These are phyloP conservation scores for Stemphylium lycopersici DNA, from an alignment of 2,329 filamentous ascomycete species.

Conservation along the genomic window DNA sequence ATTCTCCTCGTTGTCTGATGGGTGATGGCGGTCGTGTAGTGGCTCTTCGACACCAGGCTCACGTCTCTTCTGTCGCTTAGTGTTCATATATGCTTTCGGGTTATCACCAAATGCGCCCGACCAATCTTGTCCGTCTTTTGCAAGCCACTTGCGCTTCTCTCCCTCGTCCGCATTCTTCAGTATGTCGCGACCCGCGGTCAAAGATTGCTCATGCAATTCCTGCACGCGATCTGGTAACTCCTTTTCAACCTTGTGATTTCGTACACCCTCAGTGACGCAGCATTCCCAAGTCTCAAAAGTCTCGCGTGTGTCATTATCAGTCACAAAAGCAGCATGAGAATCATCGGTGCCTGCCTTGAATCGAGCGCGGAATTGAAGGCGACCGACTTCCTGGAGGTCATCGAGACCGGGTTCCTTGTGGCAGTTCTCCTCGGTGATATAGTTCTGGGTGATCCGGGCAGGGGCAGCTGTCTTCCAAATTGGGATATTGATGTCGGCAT, in stretches of 20 bases:
- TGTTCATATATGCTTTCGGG: slow-evolving; percentile 65
- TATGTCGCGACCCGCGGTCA: slow-evolving; percentile 80
- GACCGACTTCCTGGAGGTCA: slow-evolving; percentile 78
- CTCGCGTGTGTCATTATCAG: slow-evolving; percentile 87
- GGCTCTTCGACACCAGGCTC: slow-evolving; percentile 62
- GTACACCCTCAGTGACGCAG: slow-evolving; percentile 85
- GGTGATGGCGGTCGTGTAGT: slow-evolving; percentile 58
- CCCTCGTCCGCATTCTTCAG: slow-evolving; percentile 74
- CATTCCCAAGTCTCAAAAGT: slow-evolving; percentile 96
- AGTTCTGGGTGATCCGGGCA: slow-evolving; percentile 84
- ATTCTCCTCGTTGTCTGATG: slow-evolving; percentile 51
- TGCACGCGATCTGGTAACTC: slow-evolving; percentile 76
- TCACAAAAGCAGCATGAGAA: slow-evolving; percentile 81
- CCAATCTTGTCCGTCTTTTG: slow-evolving; percentile 84
- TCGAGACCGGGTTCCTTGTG: slow-evolving; percentile 72
- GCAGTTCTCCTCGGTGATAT: slow-evolving; percentile 81
- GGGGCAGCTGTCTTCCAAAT: slow-evolving; percentile 84
- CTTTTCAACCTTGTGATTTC: slow-evolving; percentile 70
- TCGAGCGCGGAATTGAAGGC: slow-evolving; percentile 76
- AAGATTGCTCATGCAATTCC: slow-evolving; percentile 78
- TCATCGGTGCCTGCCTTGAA: slow-evolving; percentile 93
- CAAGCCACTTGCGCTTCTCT: slow-evolving; percentile 78
- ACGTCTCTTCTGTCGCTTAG: slow-evolving; percentile 59
- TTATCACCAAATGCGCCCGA: slow-evolving; percentile 83
- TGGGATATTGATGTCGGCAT: slow-evolving; percentile 80